Evolutionary conservation across 148 eudicot genomes (phyloP).

Genomic region (Fagopyrum esculentum): DNA sequence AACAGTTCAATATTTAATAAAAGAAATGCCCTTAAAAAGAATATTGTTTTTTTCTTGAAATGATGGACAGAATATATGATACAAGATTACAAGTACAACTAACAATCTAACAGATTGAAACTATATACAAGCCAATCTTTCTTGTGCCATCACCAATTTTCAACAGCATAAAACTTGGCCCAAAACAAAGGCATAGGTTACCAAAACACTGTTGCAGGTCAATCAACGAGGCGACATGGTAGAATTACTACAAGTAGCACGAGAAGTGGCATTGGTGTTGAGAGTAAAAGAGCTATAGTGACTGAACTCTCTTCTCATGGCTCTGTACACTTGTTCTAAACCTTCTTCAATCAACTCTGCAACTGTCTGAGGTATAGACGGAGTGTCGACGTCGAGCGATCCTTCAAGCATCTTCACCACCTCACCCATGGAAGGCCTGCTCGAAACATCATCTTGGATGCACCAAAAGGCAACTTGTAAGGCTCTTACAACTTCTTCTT

Average conservation of each 20-base stretch:
- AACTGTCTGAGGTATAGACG: slow-evolving; percentile 87
- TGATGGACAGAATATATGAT: background rate
- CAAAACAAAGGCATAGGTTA: background rate
- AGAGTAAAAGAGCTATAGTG: slow-evolving; percentile 62
- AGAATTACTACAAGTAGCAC: slow-evolving; percentile 86
- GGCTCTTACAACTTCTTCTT: slow-evolving; percentile 57
- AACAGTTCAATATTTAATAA: background rate
- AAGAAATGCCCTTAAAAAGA: background rate
- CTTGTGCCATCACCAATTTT: background rate
- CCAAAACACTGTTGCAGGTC: background rate
- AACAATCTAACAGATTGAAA: background rate
- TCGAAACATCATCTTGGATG: slow-evolving; percentile 72
- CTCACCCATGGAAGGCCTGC: slow-evolving; percentile 94
- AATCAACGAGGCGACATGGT: slow-evolving; percentile 79
- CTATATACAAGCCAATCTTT: background rate
- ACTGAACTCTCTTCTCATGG: slow-evolving; percentile 77
- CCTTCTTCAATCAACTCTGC: slow-evolving; percentile 91
- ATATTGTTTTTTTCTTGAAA: background rate
- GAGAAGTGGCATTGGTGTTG: slow-evolving; percentile 47
- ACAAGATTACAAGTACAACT: background rate
- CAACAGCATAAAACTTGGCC: background rate
- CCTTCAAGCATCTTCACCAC: slow-evolving; percentile 91
- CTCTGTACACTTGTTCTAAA: slow-evolving; percentile 70
- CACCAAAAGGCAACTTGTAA: slow-evolving; percentile 83
- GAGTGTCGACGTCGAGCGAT: slow-evolving; percentile 53